These are phyloP conservation scores for Sarocladium strictum DNA, from an alignment of 2,329 filamentous ascomycete species.

Conservation along the genomic window DNA sequence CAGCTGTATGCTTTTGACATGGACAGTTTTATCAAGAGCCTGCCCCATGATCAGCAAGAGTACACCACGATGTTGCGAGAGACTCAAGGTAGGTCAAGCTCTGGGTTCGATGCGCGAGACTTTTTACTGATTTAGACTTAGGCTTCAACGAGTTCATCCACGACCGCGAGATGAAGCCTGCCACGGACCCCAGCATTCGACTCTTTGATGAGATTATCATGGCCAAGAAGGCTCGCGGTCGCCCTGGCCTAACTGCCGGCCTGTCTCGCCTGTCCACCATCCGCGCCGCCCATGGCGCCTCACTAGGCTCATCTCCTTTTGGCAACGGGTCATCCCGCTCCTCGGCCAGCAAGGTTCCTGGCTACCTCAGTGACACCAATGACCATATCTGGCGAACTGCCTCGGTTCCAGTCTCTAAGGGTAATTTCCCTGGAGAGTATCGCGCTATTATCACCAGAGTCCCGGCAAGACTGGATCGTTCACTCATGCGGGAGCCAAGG, in stretches of 20 bases:
- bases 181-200: slow-evolving; percentile 60
- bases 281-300: slow-evolving; percentile 47
- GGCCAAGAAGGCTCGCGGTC: slow-evolving; percentile 65
- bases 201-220: slow-evolving; percentile 82
- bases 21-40: slow-evolving; percentile 57
- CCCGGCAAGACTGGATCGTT: slow-evolving; percentile 77
- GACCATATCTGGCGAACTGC: slow-evolving; percentile 76
- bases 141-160: slow-evolving; percentile 79
- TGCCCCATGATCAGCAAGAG: slow-evolving; percentile 60
- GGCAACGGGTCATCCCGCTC: slow-evolving; percentile 28
- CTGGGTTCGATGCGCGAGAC: not conserved
- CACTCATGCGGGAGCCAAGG: slow-evolving; percentile 86
- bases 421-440: slow-evolving; percentile 59
- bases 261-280: slow-evolving; percentile 57
- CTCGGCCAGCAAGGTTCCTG: slow-evolving; percentile 33
- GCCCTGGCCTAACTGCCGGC: slow-evolving; percentile 58
- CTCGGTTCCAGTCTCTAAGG: slow-evolving; percentile 52
- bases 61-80: slow-evolving; percentile 59
- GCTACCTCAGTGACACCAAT: slow-evolving; percentile 64
- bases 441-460: slow-evolving; percentile 55
- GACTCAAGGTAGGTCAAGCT: slow-evolving; percentile 55
- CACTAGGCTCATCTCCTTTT: slow-evolving; percentile 14
- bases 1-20: slow-evolving; percentile 61
- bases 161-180: slow-evolving; percentile 62
- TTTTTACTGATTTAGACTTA: slow-evolving; percentile 13